These are phyloP conservation scores for Phaeosphaeriaceae sp. DNA, from an alignment of 2,329 filamentous ascomycete species.

Conservation along the genomic window DNA sequence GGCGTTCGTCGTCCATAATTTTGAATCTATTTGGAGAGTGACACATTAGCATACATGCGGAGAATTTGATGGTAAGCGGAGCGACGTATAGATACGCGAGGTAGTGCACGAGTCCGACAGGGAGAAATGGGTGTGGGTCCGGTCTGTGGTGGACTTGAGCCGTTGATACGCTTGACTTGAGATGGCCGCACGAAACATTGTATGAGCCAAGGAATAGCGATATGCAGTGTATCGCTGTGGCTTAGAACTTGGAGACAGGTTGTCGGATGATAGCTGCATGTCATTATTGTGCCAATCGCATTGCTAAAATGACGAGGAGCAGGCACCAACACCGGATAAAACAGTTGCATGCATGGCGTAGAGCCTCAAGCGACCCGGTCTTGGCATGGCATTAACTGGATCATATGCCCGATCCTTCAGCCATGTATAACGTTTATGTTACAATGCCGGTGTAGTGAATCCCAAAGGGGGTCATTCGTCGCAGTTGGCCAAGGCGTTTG, in stretches of 20 bases:
- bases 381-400: slow-evolving; percentile 7
- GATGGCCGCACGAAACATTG: too few relatives aligned
- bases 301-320: slow-evolving; percentile 20
- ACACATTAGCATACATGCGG: too few relatives aligned
- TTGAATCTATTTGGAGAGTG: slow-evolving; percentile 66
- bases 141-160: too few relatives aligned
- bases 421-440: neutral
- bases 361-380: slow-evolving; percentile 12
- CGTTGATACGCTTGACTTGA: too few relatives aligned
- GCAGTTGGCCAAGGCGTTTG: neutral
- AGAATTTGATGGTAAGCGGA: neutral
- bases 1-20: slow-evolving; percentile 84
- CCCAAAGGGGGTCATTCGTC: too few relatives aligned
- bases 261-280: neutral
- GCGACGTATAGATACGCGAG: neutral
- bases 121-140: too few relatives aligned
- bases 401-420: neutral
- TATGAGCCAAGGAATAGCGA: too few relatives aligned
- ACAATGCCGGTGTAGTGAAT: too few relatives aligned
- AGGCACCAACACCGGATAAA: slow-evolving; percentile 10
- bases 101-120: too few relatives aligned
- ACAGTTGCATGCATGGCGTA: slow-evolving; percentile 19
- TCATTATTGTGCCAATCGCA: neutral
- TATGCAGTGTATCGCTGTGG: neutral
- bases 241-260: neutral